A percentile compares a stretch with the other conserved stretches of the same genome.
Conservation (phyloP, 169 alveolate genomes). For the Plasmodium coatneyi region DNA sequence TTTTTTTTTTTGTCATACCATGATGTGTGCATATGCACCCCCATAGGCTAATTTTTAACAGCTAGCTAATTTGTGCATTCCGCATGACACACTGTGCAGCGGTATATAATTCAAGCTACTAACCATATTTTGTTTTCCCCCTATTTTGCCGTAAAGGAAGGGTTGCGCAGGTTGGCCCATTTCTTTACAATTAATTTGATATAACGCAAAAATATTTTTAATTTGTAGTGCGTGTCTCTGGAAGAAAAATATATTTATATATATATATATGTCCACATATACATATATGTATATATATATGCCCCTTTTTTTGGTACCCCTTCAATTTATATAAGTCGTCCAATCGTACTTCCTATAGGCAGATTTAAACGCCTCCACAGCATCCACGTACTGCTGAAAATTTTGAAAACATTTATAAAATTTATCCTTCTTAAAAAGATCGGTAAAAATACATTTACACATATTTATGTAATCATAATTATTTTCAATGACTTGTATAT, state of each 20-base stretch:
- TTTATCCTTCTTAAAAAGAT: conserved; percentile 63
- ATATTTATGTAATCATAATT: conserved; percentile 74
- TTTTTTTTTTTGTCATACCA: neutral
- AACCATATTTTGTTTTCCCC: neutral
- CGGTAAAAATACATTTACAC: conserved; percentile 75
- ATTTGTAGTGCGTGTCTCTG: neutral
- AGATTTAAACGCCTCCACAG: conserved; percentile 67
- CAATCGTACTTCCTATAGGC: conserved; percentile 57
- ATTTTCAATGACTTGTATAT: conserved; percentile 75
- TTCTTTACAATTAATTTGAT: neutral
- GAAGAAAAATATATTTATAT: neutral
- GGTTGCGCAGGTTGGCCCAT: neutral
- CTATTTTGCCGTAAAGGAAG: neutral
- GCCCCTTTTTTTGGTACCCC: neutral
- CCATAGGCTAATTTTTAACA: neutral
- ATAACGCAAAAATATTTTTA: neutral
- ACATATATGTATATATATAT: no score
- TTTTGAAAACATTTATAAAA: conserved; percentile 67
- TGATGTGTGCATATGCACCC: neutral
- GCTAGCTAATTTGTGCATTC: neutral
- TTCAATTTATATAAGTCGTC: conserved; percentile 39
- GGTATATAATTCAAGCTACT: neutral
- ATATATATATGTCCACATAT: neutral
- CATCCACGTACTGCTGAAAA: conserved; percentile 54
- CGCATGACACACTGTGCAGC: neutral